Evolutionary conservation across 2,329 filamentous ascomycete species (phyloP).

Genomic region (Exophiala calicioides): DNA sequence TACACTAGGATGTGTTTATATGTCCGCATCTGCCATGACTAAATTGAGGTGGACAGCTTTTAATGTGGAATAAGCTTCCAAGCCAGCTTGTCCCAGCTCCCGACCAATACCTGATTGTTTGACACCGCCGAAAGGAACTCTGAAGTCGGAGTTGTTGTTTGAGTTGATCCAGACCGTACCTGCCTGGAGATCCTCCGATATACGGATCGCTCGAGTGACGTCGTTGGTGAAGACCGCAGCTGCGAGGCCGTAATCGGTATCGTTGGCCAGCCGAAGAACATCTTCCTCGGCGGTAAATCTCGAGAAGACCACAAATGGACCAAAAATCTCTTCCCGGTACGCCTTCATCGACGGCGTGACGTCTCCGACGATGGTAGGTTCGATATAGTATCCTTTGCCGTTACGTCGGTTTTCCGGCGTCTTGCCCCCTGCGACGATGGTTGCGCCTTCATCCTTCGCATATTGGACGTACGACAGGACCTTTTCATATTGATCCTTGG

Average conservation of each 20-base stretch:
- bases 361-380: constrained; percentile 40
- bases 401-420: constrained; percentile 33
- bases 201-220: constrained; percentile 41
- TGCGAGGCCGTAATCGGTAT: constrained; percentile 46
- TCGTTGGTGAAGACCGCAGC: constrained; percentile 43
- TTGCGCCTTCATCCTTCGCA: constrained; percentile 43
- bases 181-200: constrained; percentile 43
- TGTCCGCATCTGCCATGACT: too few relatives aligned
- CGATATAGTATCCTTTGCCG: constrained; percentile 44
- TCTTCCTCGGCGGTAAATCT: constrained; percentile 43
- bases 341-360: constrained; percentile 40
- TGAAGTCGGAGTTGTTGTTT: constrained; percentile 41
- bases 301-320: constrained; percentile 42
- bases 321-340: constrained; percentile 46
- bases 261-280: constrained; percentile 40
- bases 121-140: constrained; percentile 45
- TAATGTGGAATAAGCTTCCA: constrained; percentile 14
- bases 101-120: constrained; percentile 53
- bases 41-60: constrained; percentile 15
- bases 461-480: constrained; percentile 45
- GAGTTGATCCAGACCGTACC: constrained; percentile 50
- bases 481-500: constrained; percentile 45
- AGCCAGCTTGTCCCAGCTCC: constrained; percentile 42
- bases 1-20: too few relatives aligned
- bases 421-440: constrained; percentile 41